A percentile compares a stretch with the other conserved stretches of the same genome.
Evolutionary conservation across 139 green algal species (phyloP).

Genomic region (Picochlorum sp.): DNA sequence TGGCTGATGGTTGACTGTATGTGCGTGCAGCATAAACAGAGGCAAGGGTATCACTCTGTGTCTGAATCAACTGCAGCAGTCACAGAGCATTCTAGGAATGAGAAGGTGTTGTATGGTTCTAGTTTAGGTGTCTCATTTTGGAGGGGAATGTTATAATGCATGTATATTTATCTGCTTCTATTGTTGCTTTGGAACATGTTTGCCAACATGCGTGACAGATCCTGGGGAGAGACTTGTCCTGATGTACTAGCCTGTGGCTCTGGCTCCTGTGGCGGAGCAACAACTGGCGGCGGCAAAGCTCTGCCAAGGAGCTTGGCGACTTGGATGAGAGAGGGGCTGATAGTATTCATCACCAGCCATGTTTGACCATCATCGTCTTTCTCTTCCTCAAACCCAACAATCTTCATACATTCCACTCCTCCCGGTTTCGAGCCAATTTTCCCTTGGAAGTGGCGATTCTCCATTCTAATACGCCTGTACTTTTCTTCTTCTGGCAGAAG

Average conservation of each 20-base stretch:
- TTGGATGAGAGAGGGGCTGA: neutral
- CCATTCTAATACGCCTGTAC: slow-evolving; percentile 24
- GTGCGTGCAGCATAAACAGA: slow-evolving; percentile 42
- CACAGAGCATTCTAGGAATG: neutral
- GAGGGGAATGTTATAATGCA: neutral
- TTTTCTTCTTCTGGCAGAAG: slow-evolving; percentile 18
- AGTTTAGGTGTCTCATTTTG: neutral
- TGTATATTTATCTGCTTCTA: neutral
- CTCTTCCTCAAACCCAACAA: slow-evolving; percentile 25
- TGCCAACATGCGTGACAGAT: neutral
- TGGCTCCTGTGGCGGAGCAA: neutral
- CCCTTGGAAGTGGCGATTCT: slow-evolving; percentile 9
- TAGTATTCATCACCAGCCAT: neutral
- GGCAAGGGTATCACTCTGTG: slow-evolving; percentile 36
- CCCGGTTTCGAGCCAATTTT: slow-evolving; percentile 17
- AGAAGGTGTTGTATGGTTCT: neutral
- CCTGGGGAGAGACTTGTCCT: neutral
- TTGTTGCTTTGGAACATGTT: neutral
- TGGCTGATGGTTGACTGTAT: neutral
- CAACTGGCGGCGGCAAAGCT: neutral
- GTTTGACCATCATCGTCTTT: slow-evolving; percentile 3
- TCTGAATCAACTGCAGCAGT: neutral
- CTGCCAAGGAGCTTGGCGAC: neutral
- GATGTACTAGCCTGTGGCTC: neutral
- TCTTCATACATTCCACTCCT: slow-evolving; percentile 25